Evolutionary conservation across 148 eudicot genomes (phyloP).

Genomic region (Cornus florida): DNA sequence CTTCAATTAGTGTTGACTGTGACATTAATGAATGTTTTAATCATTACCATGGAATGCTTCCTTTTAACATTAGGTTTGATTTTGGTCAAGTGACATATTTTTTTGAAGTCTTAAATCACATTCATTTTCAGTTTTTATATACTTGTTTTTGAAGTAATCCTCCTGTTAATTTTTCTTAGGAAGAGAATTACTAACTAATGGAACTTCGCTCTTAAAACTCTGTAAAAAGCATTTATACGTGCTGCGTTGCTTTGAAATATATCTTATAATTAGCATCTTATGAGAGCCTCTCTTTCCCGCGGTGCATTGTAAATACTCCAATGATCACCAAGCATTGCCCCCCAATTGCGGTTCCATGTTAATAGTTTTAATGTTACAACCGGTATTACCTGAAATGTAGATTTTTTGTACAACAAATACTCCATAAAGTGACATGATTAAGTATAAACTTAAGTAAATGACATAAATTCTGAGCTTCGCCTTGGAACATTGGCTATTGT

Average conservation of each 20-base stretch:
- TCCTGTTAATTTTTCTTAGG: not conserved
- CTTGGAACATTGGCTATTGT: not conserved
- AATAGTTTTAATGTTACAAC: no score
- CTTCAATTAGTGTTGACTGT: not conserved
- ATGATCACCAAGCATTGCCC: no score
- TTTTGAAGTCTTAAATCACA: no score
- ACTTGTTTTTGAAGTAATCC: not conserved
- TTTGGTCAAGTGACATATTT: not conserved
- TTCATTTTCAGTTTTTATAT: not conserved
- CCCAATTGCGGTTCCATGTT: no score
- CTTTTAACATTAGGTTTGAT: not conserved
- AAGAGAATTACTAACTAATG: not conserved
- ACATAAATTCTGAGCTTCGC: not conserved
- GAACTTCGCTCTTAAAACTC: not conserved
- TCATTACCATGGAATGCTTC: not conserved
- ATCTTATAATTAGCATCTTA: no score
- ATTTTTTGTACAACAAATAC: no score
- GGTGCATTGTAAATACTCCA: not conserved
- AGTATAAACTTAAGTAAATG: no score
- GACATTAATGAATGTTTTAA: not conserved
- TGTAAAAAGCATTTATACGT: not conserved
- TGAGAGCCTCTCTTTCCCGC: not conserved
- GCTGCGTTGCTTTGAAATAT: no score
- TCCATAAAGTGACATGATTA: no score
- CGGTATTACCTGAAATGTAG: no score